A percentile compares a stretch with the other conserved stretches of the same genome.
These are phyloP conservation scores for Arthroderma sp. DNA, from an alignment of 2,329 filamentous ascomycete genomes.

Conservation along the genomic window DNA sequence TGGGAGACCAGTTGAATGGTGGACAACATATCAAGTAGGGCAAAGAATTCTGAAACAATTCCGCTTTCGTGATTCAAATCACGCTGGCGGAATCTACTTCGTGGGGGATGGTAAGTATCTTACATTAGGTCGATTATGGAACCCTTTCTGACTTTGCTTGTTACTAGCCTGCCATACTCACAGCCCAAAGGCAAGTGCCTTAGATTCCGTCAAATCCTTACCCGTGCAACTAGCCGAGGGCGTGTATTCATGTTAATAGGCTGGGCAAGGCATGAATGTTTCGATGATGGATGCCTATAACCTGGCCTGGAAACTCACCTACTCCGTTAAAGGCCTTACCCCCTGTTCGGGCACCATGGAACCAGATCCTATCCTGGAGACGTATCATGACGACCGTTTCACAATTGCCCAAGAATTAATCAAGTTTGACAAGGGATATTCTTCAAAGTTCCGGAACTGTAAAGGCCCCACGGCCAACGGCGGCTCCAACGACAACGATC, in stretches of 20 bases:
- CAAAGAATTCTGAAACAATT: slow-evolving; percentile 50
- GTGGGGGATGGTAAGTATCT: slow-evolving; percentile 46
- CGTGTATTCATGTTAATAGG: slow-evolving; percentile 21
- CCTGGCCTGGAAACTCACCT: slow-evolving; percentile 29
- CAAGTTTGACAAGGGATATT: slow-evolving; percentile 27
- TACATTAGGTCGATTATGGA: not conserved
- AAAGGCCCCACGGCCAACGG: slow-evolving; percentile 18
- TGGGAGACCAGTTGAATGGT: slow-evolving; percentile 39
- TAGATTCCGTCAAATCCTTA: not conserved
- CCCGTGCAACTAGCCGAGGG: not conserved
- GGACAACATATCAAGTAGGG: slow-evolving; percentile 55
- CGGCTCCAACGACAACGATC: slow-evolving; percentile 14
- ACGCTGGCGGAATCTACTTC: slow-evolving; percentile 58
- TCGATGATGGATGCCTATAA: slow-evolving; percentile 49
- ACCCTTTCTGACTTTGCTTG: not conserved
- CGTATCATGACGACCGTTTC: slow-evolving; percentile 26
- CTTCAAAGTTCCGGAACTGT: slow-evolving; percentile 29
- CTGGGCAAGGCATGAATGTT: slow-evolving; percentile 59
- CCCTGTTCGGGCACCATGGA: slow-evolving; percentile 8
- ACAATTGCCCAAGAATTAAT: slow-evolving; percentile 27
- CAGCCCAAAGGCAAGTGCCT: slow-evolving; percentile 45
- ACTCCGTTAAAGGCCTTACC: slow-evolving; percentile 25
- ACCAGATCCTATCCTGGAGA: slow-evolving; percentile 18
- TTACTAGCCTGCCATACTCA: slow-evolving; percentile 58
- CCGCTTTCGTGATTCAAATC: slow-evolving; percentile 51